Evolutionary conservation across 306 rosid genomes (phyloP), one percentile per base, ranked within the genome.

Genomic region (Spatholobus suberectus): DNA sequence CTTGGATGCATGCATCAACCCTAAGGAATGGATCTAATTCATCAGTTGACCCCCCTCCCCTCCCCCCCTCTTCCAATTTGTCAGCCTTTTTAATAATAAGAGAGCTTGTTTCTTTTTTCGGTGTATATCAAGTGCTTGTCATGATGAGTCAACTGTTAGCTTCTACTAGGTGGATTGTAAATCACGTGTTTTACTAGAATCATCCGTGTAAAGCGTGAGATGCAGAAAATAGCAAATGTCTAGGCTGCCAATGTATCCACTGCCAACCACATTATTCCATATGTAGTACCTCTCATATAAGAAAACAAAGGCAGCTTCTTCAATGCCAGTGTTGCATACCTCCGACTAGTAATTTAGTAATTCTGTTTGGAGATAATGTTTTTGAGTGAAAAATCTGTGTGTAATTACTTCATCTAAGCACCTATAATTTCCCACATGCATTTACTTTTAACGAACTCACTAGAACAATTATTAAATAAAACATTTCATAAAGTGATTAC

Each of bases 1-100:
- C 20, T 82, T 95, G 41, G 97, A 95, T 81, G 99, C 99, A 38
- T 96, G 99, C 91, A 96, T 93, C 76, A 93, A 96, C 88, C 99
- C 99, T 0, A 96, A 87, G 86, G 98, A 96, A 74, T 96, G 98
- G 98, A 76, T 96, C 80, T 93, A 85, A 84, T 70, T 75, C 51
- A 73, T 68, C 67, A 58, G 82, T 61, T 41, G 49, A 27, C 52
- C 71, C 29, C 69, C 80, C n/a, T n/a, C n/a, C n/a, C n/a, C n/a
- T n/a, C n/a, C n/a, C n/a, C n/a, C n/a, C n/a, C n/a, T n/a, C n/a
- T n/a, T n/a, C n/a, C n/a, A n/a, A 26, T 32, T 54, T 70, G 46
- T 62, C 10, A 27, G 21, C 26, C 26, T 18, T 70, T 54, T 76
- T 43, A 29, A 63, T 47, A 58, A 59, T 41, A n/a, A 70, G 27